A percentile compares a stretch with the other conserved stretches of the same genome.
phyloP scores from a whole-genome alignment of 179 eudicot genomes.

The Heliamphora ciliata region DNA sequence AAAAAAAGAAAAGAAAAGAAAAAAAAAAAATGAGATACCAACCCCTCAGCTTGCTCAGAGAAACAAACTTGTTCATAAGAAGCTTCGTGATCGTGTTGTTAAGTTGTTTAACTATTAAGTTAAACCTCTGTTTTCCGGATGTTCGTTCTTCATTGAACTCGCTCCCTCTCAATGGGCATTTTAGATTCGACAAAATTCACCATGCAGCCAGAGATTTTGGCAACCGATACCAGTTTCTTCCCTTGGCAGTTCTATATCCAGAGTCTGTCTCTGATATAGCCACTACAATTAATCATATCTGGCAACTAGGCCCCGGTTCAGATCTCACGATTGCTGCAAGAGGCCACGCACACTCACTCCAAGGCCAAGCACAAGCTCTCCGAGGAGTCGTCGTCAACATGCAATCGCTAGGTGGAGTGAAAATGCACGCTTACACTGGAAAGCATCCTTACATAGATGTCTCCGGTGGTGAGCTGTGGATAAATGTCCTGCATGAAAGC shows the following conservation, averaged over 20 bases:
- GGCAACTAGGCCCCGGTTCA: constrained; percentile 50
- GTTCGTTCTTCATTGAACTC: constrained; percentile 20
- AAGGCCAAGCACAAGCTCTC: constrained; percentile 77
- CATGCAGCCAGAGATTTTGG: constrained; percentile 78
- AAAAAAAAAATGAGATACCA: too few relatives aligned
- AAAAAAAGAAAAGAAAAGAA: too few relatives aligned
- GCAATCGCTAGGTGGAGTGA: constrained; percentile 58
- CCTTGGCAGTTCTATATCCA: constrained; percentile 62
- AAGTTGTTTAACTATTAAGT: constrained; percentile 17
- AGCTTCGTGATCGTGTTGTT: too few relatives aligned
- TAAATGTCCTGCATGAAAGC: constrained; percentile 58
- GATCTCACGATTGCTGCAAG: constrained; percentile 69
- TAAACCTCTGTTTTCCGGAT: constrained; percentile 22
- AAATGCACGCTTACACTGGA: constrained; percentile 48
- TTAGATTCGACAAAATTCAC: constrained; percentile 38
- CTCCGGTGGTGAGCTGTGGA: constrained; percentile 72
- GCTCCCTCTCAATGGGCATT: constrained; percentile 42
- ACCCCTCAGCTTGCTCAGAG: too few relatives aligned
- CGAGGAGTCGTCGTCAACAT: constrained; percentile 71
- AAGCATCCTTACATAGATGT: constrained; percentile 62
- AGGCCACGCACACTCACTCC: constrained; percentile 91
- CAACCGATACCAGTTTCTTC: constrained; percentile 48
- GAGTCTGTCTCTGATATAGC: constrained; percentile 73
- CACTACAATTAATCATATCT: constrained; percentile 43
- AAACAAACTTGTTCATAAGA: too few relatives aligned